phyloP scores from a whole-genome alignment of 371 early-diverging fungal genomes.

The Mucor circinelloides region DNA sequence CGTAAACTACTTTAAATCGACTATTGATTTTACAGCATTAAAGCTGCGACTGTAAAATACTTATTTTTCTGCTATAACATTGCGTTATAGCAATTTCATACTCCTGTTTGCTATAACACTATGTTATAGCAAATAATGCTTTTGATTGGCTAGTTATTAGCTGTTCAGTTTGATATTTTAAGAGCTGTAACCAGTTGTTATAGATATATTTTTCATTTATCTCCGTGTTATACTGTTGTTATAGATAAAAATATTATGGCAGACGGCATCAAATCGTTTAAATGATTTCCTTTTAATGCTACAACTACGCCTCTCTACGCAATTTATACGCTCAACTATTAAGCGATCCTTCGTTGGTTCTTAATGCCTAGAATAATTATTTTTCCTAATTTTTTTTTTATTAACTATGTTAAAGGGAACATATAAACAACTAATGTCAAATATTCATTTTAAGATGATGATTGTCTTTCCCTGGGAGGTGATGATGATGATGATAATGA shows the following conservation, averaged over 20 bases:
- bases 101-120: not conserved
- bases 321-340: constrained; percentile 17
- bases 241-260: constrained; percentile 13
- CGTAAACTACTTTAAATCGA: no score
- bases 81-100: no score
- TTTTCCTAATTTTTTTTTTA: constrained; percentile 8
- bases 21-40: no score
- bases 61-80: no score
- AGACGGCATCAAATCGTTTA: constrained; percentile 10
- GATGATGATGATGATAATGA: not conserved
- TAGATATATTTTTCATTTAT: constrained; percentile 8
- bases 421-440: constrained; percentile 11
- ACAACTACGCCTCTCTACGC: constrained; percentile 1
- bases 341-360: constrained; percentile 14
- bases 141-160: no score
- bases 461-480: constrained; percentile 7
- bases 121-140: no score
- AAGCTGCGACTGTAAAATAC: no score
- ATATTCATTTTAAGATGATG: constrained; percentile 11
- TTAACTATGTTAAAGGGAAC: constrained; percentile 12
- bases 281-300: constrained; percentile 7
- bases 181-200: constrained; percentile 4
- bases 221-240: constrained; percentile 18
- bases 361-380: constrained; percentile 4
- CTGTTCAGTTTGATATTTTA: no score